Evolutionary conservation across 2,329 filamentous ascomycete species (phyloP).

Genomic region (Hymenoscyphus fraxineus): DNA sequence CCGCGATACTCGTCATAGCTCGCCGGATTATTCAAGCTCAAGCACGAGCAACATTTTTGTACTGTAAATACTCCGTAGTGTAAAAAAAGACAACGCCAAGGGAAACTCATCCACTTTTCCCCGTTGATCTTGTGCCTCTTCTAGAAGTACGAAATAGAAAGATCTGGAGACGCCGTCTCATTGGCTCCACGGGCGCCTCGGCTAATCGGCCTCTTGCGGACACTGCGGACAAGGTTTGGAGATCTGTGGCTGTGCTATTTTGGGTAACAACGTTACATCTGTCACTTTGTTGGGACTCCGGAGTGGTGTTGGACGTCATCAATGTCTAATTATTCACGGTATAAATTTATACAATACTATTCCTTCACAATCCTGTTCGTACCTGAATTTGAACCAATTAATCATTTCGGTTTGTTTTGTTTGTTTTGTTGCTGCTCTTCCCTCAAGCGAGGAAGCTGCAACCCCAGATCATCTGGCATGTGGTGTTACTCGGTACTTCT

Average conservation of each 20-base stretch:
- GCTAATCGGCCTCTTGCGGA: neutral
- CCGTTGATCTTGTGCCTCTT: neutral
- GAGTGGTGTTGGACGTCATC: neutral
- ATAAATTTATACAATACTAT: neutral
- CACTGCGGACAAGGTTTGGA: too few species aligned
- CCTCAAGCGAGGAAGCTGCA: too few species aligned
- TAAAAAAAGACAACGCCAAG: neutral
- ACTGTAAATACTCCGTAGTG: neutral
- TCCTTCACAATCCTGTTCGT: too few species aligned
- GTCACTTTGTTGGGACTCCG: neutral
- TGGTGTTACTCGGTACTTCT: too few species aligned
- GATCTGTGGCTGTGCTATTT: conserved; percentile 3
- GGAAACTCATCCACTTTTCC: neutral
- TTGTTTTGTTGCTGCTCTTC: too few species aligned
- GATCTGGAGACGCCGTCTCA: neutral
- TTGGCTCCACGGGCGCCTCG: neutral
- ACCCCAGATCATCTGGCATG: too few species aligned
- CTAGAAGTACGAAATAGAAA: neutral
- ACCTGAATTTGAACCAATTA: too few species aligned
- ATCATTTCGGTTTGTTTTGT: too few species aligned
- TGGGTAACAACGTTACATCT: conserved; percentile 2
- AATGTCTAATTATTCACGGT: neutral
- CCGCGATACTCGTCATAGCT: neutral
- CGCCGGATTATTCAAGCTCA: neutral
- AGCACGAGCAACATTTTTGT: neutral